phyloP scores from a whole-genome alignment of 805 yeast genomes.

The Cyberlindnera maclurae region DNA sequence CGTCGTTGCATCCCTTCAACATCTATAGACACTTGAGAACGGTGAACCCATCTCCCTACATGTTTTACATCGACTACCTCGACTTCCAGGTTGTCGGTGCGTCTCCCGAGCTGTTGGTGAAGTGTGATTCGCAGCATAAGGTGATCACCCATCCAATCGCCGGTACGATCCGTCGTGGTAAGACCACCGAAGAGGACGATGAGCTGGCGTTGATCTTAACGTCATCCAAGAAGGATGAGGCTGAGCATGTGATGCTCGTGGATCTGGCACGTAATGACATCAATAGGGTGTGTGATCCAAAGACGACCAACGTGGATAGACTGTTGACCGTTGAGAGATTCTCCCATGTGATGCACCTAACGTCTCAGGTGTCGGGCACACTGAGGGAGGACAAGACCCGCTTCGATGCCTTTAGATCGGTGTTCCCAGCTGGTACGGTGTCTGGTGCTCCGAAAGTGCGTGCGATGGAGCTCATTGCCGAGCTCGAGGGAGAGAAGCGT shows the following conservation, averaged over 20 bases:
- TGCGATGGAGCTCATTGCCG: constrained; percentile 93
- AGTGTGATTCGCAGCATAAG: constrained; percentile 63
- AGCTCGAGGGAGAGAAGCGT: constrained; percentile 83
- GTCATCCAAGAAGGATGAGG: constrained; percentile 81
- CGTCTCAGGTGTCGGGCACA: constrained; percentile 90
- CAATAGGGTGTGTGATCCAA: constrained; percentile 89
- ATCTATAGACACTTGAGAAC: constrained; percentile 90
- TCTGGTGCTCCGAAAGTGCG: constrained; percentile 97
- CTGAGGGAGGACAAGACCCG: constrained; percentile 77
- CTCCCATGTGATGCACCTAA: constrained; percentile 95
- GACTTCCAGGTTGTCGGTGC: constrained; percentile 97
- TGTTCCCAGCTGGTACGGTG: constrained; percentile 98
- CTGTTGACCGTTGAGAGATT: constrained; percentile 86
- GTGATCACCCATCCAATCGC: constrained; percentile 96
- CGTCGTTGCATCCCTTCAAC: constrained; percentile 93
- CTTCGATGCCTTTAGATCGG: constrained; percentile 95
- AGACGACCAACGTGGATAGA: constrained; percentile 78
- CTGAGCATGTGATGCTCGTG: constrained; percentile 98
- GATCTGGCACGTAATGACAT: constrained; percentile 96
- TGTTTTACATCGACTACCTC: constrained; percentile 85
- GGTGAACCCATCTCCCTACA: constrained; percentile 95
- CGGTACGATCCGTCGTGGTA: constrained; percentile 90
- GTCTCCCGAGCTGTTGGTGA: constrained; percentile 89
- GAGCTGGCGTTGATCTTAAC: constrained; percentile 65
- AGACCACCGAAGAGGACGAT: constrained; percentile 88